These are phyloP conservation scores for Candida alai DNA, from an alignment of 805 yeast species.

Conservation along the genomic window DNA sequence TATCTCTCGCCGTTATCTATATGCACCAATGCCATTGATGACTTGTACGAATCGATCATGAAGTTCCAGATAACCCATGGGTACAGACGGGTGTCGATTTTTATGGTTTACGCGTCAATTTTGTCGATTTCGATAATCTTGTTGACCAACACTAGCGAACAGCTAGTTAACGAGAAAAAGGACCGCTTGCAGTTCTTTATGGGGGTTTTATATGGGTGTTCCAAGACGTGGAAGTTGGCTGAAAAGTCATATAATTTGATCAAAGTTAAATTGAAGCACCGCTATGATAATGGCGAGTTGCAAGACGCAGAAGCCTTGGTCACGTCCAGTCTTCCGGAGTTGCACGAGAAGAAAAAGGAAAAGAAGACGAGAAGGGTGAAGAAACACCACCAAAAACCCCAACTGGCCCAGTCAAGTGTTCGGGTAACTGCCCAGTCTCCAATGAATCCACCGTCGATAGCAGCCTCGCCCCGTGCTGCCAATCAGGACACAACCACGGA, in stretches of 20 bases:
- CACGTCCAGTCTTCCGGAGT: no score
- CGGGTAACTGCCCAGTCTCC: background rate
- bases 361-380: conserved; percentile 1
- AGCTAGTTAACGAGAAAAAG: conserved; percentile 22
- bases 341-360: no score
- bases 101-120: conserved; percentile 46
- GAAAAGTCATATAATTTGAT: conserved; percentile 43
- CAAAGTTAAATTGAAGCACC: conserved; percentile 26
- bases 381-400: background rate
- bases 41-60: conserved; percentile 35
- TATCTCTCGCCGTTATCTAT: conserved; percentile 30
- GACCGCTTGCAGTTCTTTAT: conserved; percentile 35
- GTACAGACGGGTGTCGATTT: conserved; percentile 38
- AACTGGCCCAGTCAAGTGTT: no score
- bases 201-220: conserved; percentile 36
- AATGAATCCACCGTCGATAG: conserved; percentile 3
- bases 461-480: no score
- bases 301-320: conserved; percentile 1
- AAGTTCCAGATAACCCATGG: conserved; percentile 39
- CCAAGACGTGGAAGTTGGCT: conserved; percentile 46
- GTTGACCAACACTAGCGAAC: conserved; percentile 27
- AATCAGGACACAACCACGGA: no score
- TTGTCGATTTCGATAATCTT: conserved; percentile 41
- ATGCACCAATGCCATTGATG: conserved; percentile 39
- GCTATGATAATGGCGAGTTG: conserved; percentile 9